Base-by-base conservation (phyloP, 2,329 filamentous ascomycete species). In the Cytospora schulzeri region DNA sequence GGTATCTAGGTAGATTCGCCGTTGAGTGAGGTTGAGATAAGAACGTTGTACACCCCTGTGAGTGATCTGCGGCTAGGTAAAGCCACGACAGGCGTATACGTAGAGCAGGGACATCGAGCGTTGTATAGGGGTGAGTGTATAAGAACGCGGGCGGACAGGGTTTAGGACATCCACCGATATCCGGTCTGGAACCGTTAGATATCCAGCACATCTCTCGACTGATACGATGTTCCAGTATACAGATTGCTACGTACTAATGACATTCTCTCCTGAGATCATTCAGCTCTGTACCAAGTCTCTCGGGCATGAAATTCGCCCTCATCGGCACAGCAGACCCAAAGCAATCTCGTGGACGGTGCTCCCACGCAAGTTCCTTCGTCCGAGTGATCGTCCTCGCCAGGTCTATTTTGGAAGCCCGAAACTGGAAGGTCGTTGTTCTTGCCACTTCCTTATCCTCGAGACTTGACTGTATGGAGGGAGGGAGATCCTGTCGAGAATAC, bases 381-480 rank as follows among this genome's bases (percentile, higher is more conserved):
- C 22, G 61, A 58, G 55, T 33, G 61, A 41, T 51, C 48, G 52
- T 54, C 48, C 54, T 35, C 29, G 11, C 33, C 26, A n/a, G 22
- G 14, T n/a, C 29, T n/a, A 2, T 33, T 8, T 22, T 19, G 28
- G 17, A 33, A 22, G 4, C 7, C 33, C 29, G 28, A 33, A 24
- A 31, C 7, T 22, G 33, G 54, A 33, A 57, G 54, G 54, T 57
- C 15, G 14, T 24, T 24, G 4, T 12, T 26, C 38, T 41, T 41
- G 17, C 17, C 5, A 15, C 1, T 15, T 11, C 28, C 22, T 57
- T 28, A 33, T 24, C 29, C 53, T 33, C 28, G n/a, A 33, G 38
- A 8, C 5, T 33, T 4, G 28, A 41, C 22, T 41, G 12, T 29
- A 22, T 48, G 5, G 38, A n/a, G 8, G 38, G 33, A 35, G 19